A percentile compares a stretch with the other conserved stretches of the same genome.
phyloP scores from a whole-genome alignment of 2,329 filamentous ascomycete species.

The Clarireedia monteithiana region DNA sequence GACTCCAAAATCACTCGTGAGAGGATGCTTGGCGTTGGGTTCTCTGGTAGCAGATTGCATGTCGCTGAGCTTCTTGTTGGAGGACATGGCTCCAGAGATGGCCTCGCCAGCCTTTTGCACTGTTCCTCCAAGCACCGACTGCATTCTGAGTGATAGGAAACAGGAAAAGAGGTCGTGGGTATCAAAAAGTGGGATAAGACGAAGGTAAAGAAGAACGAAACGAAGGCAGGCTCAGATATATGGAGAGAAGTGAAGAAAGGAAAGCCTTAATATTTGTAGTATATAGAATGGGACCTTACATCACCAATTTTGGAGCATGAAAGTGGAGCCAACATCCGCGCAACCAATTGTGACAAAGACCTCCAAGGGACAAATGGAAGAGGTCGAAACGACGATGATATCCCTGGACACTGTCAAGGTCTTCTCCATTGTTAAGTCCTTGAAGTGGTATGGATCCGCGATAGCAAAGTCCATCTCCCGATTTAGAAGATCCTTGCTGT shows the following conservation, averaged over 20 bases:
- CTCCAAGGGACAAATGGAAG: no score
- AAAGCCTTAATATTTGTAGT: neutral
- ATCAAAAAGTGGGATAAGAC: neutral
- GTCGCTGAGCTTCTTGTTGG: constrained; percentile 24
- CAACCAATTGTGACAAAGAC: no score
- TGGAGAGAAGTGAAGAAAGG: neutral
- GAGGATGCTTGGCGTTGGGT: constrained; percentile 46
- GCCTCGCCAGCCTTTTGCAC: constrained; percentile 19
- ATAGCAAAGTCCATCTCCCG: no score
- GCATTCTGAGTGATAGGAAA: neutral
- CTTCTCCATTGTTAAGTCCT: no score
- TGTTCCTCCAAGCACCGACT: constrained; percentile 8
- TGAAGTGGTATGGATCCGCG: no score
- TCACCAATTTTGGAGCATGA: neutral
- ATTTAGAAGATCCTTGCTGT: no score
- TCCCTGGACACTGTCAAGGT: no score
- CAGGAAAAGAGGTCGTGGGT: neutral
- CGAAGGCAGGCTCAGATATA: neutral
- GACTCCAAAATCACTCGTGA: constrained; percentile 72
- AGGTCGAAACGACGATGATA: no score
- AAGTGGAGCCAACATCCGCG: no score
- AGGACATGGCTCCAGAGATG: constrained; percentile 15
- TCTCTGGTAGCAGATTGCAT: constrained; percentile 43
- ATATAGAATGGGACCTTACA: neutral
- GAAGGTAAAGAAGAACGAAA: neutral